Evolutionary conservation across 2,329 filamentous ascomycete species (phyloP).

Genomic region (Cryphonectria naterciae): DNA sequence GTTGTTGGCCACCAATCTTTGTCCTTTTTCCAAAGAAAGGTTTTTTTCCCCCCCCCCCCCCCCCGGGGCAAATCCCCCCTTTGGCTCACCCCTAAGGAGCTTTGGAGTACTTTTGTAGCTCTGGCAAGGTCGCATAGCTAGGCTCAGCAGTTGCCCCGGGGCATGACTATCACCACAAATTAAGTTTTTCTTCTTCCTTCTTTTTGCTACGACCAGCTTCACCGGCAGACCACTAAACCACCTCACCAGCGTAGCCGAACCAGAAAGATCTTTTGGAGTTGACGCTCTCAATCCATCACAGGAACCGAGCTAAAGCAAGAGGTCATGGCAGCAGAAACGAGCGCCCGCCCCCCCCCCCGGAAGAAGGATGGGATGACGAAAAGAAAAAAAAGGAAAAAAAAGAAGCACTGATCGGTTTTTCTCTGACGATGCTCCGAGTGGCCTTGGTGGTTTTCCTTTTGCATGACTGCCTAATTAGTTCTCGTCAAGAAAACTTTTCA

Average conservation of each 20-base stretch:
- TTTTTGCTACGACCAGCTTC: background rate
- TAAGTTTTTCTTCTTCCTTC: background rate
- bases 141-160: background rate
- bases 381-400: no score
- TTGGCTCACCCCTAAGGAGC: no score
- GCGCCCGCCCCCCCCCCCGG: no score
- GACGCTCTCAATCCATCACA: no score
- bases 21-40: no score
- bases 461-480: background rate
- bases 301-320: background rate
- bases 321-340: background rate
- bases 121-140: background rate
- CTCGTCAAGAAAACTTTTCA: background rate
- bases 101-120: background rate
- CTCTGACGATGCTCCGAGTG: no score
- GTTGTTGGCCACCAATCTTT: no score
- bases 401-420: background rate
- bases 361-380: background rate
- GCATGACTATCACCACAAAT: background rate
- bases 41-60: background rate
- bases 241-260: background rate
- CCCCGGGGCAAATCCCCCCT: no score
- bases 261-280: background rate
- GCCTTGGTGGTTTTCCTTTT: background rate
- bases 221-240: background rate